Base-by-base conservation (phyloP, 768 basidiomycete genomes). In the Candolleomyces aberdarensis region DNA sequence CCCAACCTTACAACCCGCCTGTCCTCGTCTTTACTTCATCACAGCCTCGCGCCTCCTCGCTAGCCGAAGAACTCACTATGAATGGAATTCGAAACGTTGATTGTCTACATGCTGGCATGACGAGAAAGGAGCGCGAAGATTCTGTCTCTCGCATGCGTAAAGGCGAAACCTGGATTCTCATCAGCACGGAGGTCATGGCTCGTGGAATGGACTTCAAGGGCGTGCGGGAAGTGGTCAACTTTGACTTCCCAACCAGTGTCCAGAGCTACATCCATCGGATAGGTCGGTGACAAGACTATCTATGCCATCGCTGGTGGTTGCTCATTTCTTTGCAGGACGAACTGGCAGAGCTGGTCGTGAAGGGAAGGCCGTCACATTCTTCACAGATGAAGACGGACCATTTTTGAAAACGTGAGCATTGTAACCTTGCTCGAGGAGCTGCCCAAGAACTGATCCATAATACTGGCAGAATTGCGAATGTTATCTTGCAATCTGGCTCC, bases 131-230 rank as follows among this genome's bases (percentile, higher is more conserved):
- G 72, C 83, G 97, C 58, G 93, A 96, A 67, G 87, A 95, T 67
- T 86, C 91, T 17, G 81, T 97, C 10, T 78, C 81, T 44, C 84
- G 89, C 39, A 96, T 99, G 88, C 87, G 92, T 29, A 82, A 80
- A 66, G 97, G 96, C 0, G 85, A 92, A 70, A 90, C 92, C 62
- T 98, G 97, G 97, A 85, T 96, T 39, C 85, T 98, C 84, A 84
- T 99, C 50, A 92, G 89, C 65, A 99, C 97, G 22, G 97, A 99
- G 72, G 92, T 98, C 55, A 92, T 98, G 92, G 94, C 94, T 22
- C 84, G 97, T 66, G 97, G 97, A 3, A 95, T 99, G 89, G 97
- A 98, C 70, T 98, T 99, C 79, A 91, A 89, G 72, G 95, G 96
- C 10, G 86, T 96, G 56, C 80, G 87, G 61, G 92, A 98, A 69